phyloP scores from a whole-genome alignment of 169 alveolate species.

The Theileria sp. region DNA sequence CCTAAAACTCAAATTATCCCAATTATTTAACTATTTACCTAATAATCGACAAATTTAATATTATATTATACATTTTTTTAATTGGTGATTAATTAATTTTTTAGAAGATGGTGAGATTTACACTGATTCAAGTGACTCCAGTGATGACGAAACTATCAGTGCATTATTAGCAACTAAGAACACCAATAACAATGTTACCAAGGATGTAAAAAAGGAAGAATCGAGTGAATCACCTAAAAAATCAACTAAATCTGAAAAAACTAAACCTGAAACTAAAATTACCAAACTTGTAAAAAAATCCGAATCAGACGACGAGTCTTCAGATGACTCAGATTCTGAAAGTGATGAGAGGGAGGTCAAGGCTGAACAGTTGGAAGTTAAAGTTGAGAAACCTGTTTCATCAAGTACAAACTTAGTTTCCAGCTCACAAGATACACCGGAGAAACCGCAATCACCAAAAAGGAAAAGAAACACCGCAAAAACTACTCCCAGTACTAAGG shows the following conservation, averaged over 20 bases:
- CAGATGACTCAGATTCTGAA: neutral
- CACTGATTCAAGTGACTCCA: conserved; percentile 27
- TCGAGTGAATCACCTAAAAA: conserved; percentile 1
- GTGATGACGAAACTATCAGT: conserved; percentile 45
- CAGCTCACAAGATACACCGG: neutral
- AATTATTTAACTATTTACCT: neutral
- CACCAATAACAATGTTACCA: neutral
- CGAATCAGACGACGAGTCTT: neutral
- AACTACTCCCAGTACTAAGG: neutral
- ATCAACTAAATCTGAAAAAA: neutral
- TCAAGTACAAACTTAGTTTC: neutral
- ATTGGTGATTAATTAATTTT: neutral
- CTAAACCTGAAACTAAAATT: neutral
- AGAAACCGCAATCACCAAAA: neutral
- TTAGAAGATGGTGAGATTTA: conserved; percentile 25
- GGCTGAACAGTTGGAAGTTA: neutral
- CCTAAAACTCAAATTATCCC: neutral
- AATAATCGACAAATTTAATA: neutral
- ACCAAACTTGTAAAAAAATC: neutral
- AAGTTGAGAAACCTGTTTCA: neutral
- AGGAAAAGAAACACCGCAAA: neutral
- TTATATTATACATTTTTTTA: neutral
- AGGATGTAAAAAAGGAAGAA: neutral
- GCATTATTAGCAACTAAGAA: conserved; percentile 5
- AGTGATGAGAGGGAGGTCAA: neutral